Evolutionary conservation across 148 eudicot genomes (phyloP).

Genomic region (Persicaria tinctoria): DNA sequence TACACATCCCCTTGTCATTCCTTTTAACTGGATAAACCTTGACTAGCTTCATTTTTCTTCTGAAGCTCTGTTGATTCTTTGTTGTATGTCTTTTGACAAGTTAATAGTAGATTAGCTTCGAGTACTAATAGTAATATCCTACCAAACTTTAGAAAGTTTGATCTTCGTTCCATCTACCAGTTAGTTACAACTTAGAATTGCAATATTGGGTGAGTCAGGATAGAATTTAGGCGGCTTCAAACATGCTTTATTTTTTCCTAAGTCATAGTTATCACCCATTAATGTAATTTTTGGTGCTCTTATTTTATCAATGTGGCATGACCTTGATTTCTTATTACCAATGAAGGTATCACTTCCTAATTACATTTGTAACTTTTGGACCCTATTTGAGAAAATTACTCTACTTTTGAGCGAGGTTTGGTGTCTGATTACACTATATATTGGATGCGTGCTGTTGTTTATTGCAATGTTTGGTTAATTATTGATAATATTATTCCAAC

Average conservation of each 20-base stretch:
- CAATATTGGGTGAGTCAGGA: slow-evolving; percentile 5
- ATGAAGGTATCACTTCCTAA: no score
- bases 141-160: background rate
- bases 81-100: background rate
- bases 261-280: no score
- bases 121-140: background rate
- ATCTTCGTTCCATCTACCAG: slow-evolving; percentile 2
- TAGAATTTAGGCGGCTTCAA: background rate
- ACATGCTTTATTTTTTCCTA: slow-evolving; percentile 5
- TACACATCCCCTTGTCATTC: background rate
- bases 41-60: background rate
- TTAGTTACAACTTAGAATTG: slow-evolving; percentile 5
- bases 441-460: no score
- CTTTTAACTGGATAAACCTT: background rate
- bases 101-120: background rate
- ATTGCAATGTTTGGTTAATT: no score
- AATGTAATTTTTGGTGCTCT: no score
- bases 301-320: no score
- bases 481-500: background rate
- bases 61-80: background rate
- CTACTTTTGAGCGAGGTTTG: no score
- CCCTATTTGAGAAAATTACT: no score
- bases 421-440: no score
- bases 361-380: no score
- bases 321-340: no score